These are phyloP conservation scores for Xylaria sp. DNA, from an alignment of 2,329 filamentous ascomycete genomes.

Conservation along the genomic window DNA sequence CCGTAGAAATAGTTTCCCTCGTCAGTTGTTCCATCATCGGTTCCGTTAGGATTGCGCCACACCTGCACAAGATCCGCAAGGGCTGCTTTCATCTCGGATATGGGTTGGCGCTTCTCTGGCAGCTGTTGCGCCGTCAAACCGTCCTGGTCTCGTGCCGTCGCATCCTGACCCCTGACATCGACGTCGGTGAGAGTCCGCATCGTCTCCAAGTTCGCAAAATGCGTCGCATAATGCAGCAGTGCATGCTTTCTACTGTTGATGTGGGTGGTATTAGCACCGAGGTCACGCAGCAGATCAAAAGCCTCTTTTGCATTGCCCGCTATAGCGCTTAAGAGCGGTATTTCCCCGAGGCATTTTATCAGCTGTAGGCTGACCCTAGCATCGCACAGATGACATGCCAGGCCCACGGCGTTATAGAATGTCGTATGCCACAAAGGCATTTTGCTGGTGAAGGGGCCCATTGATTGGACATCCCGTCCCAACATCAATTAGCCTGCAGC, in stretches of 20 bases:
- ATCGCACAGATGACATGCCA: slow-evolving; percentile 1
- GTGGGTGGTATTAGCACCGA: slow-evolving; percentile 11
- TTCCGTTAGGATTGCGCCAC: background rate
- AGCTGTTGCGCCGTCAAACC: slow-evolving; percentile 6
- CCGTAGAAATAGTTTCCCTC: slow-evolving; percentile 6
- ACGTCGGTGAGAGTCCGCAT: background rate
- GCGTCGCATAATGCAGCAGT: slow-evolving; percentile 5
- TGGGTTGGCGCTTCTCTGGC: background rate
- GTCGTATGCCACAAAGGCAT: slow-evolving; percentile 1
- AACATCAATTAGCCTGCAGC: no score
- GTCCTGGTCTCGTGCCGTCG: slow-evolving; percentile 1
- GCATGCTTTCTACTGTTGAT: background rate
- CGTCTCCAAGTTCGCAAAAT: background rate
- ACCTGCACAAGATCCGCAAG: background rate
- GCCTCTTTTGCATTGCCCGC: background rate
- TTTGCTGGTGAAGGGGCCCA: background rate
- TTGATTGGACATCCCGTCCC: background rate
- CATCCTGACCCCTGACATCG: slow-evolving; percentile 8
- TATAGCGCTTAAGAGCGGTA: slow-evolving; percentile 2
- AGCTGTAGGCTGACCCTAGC: slow-evolving; percentile 9
- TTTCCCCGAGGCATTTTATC: background rate
- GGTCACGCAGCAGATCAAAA: background rate
- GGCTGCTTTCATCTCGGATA: slow-evolving; percentile 1
- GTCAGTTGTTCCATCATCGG: background rate
- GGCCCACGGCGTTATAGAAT: background rate